Base-by-base conservation (phyloP, 148 eudicot species). In the Chenopodium formosanum region DNA sequence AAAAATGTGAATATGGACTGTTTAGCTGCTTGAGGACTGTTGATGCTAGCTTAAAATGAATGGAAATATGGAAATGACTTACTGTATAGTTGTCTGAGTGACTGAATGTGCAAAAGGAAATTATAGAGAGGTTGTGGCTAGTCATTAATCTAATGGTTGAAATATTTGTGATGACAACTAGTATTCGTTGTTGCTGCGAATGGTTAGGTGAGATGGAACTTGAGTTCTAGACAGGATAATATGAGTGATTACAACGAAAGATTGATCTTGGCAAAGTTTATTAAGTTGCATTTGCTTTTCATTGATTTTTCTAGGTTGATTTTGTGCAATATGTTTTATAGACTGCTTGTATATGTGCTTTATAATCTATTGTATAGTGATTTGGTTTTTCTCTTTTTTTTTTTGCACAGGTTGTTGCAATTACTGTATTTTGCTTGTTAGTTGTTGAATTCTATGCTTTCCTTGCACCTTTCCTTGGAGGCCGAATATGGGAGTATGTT, bases 401-500 rank as follows among this genome's bases (percentile, higher is more conserved):
- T 82, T 29, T 47, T 81, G 80, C 34, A 58, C 80, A 97, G 99
- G 99, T 97, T 88, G 90, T 92, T 82, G 99, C 99, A 44, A 91
- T 97, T 74, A 94, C 99, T 11, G 99, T 97, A 16, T 97, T 82
- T 82, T 94, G 94, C 94, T 86, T 94, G 89, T 86, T 97, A 80
- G 97, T 90, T 70, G 94, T 97, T 66, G 99, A 97, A 48, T 97
- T 92, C 90, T 94, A 97, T 87, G 93, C 93, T 71, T 97, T 97
- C 89, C 91, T 97, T 86, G 97, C 96, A 25, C 99, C 99, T 79
- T 94, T 97, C 82, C 92, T 97, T 12, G 98, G 99, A 86, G 98
- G 97, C 74, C 91, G 79, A 56, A 83, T 90, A 78, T 94, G 91
- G 92, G 98, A 94, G 89, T 94, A 90, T 82, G 84, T 84, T 68